Conservation (phyloP, 306 rosid genomes). For the Hippophae rhamnoides region DNA sequence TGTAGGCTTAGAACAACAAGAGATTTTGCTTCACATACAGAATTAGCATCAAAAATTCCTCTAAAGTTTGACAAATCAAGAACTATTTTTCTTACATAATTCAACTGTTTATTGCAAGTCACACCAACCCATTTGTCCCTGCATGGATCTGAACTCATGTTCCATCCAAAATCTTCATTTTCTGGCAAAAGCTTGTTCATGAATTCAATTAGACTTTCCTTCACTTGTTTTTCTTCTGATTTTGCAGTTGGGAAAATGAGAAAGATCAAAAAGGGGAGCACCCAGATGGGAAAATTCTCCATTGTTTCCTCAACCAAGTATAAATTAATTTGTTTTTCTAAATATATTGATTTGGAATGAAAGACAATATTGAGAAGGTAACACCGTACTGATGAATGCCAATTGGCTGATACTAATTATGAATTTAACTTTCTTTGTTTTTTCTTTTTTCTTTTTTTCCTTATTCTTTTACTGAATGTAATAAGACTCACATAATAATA, state of each 20-base stretch:
- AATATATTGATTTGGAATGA: conserved; percentile 10
- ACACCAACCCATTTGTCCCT: conserved; percentile 43
- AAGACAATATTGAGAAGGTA: not conserved
- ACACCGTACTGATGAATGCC: conserved; percentile 25
- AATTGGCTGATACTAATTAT: conserved; percentile 24
- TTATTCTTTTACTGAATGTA: not conserved
- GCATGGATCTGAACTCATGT: conserved; percentile 50
- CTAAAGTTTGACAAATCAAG: conserved; percentile 24
- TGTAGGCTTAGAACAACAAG: conserved; percentile 27
- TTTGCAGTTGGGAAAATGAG: conserved; percentile 17
- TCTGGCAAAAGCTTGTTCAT: conserved; percentile 48
- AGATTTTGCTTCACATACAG: conserved; percentile 31
- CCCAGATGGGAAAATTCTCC: conserved; percentile 29
- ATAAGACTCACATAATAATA: not conserved
- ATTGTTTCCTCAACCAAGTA: conserved; percentile 20
- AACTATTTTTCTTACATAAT: conserved; percentile 24
- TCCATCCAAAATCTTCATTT: conserved; percentile 46
- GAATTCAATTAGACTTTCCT: conserved; percentile 33
- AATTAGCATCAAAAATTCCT: conserved; percentile 30
- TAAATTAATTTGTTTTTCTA: conserved; percentile 6
- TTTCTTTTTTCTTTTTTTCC: not conserved
- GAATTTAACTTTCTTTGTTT: not conserved
- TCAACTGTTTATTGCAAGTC: conserved; percentile 14
- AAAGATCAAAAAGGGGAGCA: conserved; percentile 18
- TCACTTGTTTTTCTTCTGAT: conserved; percentile 37